Conservation (phyloP, 2,329 filamentous ascomycete genomes). For the Aspergillus pseudoterreus region DNA sequence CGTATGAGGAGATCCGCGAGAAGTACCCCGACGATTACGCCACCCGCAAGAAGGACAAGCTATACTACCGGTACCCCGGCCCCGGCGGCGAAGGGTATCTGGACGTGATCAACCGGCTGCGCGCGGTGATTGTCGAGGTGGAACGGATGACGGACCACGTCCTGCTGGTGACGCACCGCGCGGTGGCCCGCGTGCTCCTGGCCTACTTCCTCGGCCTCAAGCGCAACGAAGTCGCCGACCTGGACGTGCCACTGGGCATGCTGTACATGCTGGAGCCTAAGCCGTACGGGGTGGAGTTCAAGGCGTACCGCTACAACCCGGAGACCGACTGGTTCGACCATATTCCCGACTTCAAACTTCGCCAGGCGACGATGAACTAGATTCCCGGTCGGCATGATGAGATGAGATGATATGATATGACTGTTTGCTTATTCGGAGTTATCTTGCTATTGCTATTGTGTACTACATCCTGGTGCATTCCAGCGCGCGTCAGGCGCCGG, state of each 20-base stretch:
- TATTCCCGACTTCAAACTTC: slow-evolving; percentile 76
- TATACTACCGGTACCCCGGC: slow-evolving; percentile 94
- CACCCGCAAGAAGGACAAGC: slow-evolving; percentile 77
- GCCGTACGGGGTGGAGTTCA: slow-evolving; percentile 96
- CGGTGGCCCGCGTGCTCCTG: slow-evolving; percentile 85
- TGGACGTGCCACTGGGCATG: slow-evolving; percentile 91
- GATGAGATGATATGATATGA: not conserved
- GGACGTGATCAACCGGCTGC: slow-evolving; percentile 91
- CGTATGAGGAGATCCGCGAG: slow-evolving; percentile 83
- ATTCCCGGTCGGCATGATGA: not conserved
- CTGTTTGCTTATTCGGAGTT: not conserved
- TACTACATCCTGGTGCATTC: not conserved
- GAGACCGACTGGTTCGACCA: slow-evolving; percentile 76
- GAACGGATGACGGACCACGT: slow-evolving; percentile 97
- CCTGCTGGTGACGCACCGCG: slow-evolving; percentile 86
- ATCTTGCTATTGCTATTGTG: not conserved
- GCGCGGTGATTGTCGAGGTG: slow-evolving; percentile 93
- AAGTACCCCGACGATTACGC: slow-evolving; percentile 76
- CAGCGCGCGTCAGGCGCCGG: not conserved
- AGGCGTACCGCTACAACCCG: slow-evolving; percentile 87
- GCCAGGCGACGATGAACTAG: slow-evolving; percentile 34
- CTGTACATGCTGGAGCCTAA: slow-evolving; percentile 95
- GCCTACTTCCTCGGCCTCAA: slow-evolving; percentile 95
- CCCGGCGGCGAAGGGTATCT: slow-evolving; percentile 95
- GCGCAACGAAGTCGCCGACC: slow-evolving; percentile 84